Evolutionary conservation across 2,329 filamentous ascomycete species (phyloP).

Genomic region (Xenosphaeropsis pyriputrescens): DNA sequence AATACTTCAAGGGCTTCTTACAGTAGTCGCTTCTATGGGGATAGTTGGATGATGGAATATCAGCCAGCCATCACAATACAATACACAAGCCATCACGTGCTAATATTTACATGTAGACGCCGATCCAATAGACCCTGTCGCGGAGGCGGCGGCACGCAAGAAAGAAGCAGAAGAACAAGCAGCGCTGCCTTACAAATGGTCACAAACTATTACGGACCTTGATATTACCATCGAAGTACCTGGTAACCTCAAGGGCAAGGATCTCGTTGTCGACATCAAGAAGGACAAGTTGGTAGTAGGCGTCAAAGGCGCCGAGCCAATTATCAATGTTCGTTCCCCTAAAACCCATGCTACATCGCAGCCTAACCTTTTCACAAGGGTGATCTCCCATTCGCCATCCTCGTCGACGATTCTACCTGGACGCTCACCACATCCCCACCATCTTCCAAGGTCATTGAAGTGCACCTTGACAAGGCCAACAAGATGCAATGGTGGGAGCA

Average conservation of each 20-base stretch:
- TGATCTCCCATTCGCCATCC: slow-evolving; percentile 66
- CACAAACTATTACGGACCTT: slow-evolving; percentile 78
- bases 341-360: neutral
- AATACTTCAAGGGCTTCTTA: too few relatives aligned
- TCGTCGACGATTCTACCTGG: slow-evolving; percentile 85
- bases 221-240: slow-evolving; percentile 69
- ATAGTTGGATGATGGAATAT: too few relatives aligned
- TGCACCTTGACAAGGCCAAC: slow-evolving; percentile 91
- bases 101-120: too few relatives aligned
- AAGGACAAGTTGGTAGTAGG: slow-evolving; percentile 65
- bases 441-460: slow-evolving; percentile 55
- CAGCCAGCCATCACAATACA: too few relatives aligned
- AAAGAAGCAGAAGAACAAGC: slow-evolving; percentile 80
- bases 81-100: too few relatives aligned
- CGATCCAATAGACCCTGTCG: slow-evolving; percentile 29
- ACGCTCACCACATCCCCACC: slow-evolving; percentile 57
- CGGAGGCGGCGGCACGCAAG: slow-evolving; percentile 43
- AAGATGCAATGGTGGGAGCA: slow-evolving; percentile 99
- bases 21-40: too few relatives aligned
- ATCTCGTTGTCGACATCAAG: slow-evolving; percentile 72
- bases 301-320: slow-evolving; percentile 75
- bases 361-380: slow-evolving; percentile 44
- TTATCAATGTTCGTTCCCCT: slow-evolving; percentile 55
- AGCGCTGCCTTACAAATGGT: slow-evolving; percentile 92
- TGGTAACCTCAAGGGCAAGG: slow-evolving; percentile 68